Base-by-base conservation (phyloP, 1,139 yeast species). In the Diutina ranongensis region DNA sequence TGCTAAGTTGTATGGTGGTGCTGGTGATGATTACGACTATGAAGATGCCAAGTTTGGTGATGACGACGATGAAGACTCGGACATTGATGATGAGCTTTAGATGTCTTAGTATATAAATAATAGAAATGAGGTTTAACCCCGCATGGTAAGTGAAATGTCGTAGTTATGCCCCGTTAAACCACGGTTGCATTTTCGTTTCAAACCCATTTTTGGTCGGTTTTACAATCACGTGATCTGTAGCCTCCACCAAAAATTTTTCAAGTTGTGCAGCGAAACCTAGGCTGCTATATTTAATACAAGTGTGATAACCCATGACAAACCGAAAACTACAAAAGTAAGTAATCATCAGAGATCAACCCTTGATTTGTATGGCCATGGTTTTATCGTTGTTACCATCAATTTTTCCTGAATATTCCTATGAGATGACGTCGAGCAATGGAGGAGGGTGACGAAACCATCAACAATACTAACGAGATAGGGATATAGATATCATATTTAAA, bases 1-100 rank as follows among this genome's bases (percentile, higher is more conserved):
- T 47, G 76, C 94, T 55, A 92, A 92, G 72, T 38, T 38, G 42
- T 38, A 38, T 32, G 42, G 42, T n/a, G 40, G 40, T 25, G 31
- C 42, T 16, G 32, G 19, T 16, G 42, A 10, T 32, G 31, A 22
- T 5, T 13, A 35, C 8, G 28, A 35, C 40, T n/a, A n/a, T n/a
- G n/a, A n/a, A n/a, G n/a, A n/a, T n/a, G 31, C 31, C 31, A 27
- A 27, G 31, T 27, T 27, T 27, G 31, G 31, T 12, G 31, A 27
- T 27, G 31, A 27, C 12, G n/a, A n/a, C n/a, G 31, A 27, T 27
- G 83, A 78, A 55, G 86, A 78, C 44, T 41, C 35, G n/a, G 44
- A 41, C 45, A 80, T 79, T 53, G 85, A 79, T 60, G 74, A 71
- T 58, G 76, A 71, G 52, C 75, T 71, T 58, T 70, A 71, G 68